Percentiles rank a stretch among this genome's conserved stretches.
phyloP scores from a whole-genome alignment of 106 monocot genomes.

The Vanilla planifolia region DNA sequence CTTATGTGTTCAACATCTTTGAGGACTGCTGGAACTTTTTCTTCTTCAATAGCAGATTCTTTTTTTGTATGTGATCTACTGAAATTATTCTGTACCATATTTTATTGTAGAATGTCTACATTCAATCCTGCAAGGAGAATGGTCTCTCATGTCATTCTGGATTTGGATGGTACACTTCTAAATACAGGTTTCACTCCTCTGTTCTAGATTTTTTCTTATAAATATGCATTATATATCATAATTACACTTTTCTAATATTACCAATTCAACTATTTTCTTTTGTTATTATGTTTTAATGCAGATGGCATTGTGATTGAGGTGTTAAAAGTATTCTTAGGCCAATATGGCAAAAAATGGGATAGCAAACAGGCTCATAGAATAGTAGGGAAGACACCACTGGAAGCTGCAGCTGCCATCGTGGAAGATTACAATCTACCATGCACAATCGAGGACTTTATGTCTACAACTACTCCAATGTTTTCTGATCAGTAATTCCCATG shows the following conservation, averaged over 20 bases:
- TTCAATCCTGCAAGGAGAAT: slow-evolving; percentile 35
- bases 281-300: slow-evolving; percentile 15
- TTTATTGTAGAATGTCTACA: slow-evolving; percentile 46
- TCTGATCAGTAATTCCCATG: slow-evolving; percentile 39
- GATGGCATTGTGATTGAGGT: slow-evolving; percentile 78
- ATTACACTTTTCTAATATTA: not conserved
- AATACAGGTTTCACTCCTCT: slow-evolving; percentile 60
- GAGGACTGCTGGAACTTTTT: no score
- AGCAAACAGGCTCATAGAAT: slow-evolving; percentile 38
- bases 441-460: slow-evolving; percentile 60
- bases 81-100: no score
- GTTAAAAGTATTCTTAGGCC: slow-evolving; percentile 47
- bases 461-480: slow-evolving; percentile 58
- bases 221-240: not conserved
- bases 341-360: slow-evolving; percentile 85
- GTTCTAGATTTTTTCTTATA: not conserved
- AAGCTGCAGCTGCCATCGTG: slow-evolving; percentile 59
- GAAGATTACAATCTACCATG: slow-evolving; percentile 80
- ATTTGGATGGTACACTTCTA: slow-evolving; percentile 89
- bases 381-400: slow-evolving; percentile 74
- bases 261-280: not conserved
- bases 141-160: slow-evolving; percentile 79
- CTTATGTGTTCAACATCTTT: no score
- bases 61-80: no score
- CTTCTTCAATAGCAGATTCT: no score